Conservation (phyloP, 2,329 filamentous ascomycete genomes). For the Hypocrella siamensis region DNA sequence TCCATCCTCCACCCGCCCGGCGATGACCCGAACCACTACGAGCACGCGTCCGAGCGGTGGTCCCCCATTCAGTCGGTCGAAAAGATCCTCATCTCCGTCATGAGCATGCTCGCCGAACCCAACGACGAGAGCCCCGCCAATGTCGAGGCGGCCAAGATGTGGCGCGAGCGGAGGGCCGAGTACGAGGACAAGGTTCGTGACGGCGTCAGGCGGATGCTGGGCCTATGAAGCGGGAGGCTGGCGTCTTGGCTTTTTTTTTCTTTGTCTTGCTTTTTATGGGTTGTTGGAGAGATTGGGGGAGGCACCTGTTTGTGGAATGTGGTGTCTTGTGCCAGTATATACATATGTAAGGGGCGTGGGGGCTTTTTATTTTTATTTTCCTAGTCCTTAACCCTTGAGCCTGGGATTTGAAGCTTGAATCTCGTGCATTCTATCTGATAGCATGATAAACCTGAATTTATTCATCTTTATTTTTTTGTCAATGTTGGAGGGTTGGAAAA, state of each 20-base stretch:
- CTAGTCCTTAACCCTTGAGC: too few relatives aligned
- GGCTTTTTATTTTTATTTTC: too few relatives aligned
- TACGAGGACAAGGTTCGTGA: slow-evolving; percentile 79
- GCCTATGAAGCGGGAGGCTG: slow-evolving; percentile 36
- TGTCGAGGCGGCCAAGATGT: slow-evolving; percentile 92
- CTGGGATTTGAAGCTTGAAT: too few relatives aligned
- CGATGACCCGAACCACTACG: slow-evolving; percentile 97
- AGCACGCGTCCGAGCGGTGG: slow-evolving; percentile 90
- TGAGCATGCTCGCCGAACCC: slow-evolving; percentile 95
- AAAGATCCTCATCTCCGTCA: slow-evolving; percentile 91
- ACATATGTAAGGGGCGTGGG: too few relatives aligned
- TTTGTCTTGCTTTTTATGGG: neutral
- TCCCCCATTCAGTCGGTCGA: slow-evolving; percentile 93
- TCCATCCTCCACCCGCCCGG: slow-evolving; percentile 95
- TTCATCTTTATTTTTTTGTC: too few relatives aligned
- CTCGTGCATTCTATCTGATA: too few relatives aligned
- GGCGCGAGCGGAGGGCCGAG: slow-evolving; percentile 67
- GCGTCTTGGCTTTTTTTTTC: neutral
- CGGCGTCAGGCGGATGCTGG: slow-evolving; percentile 65
- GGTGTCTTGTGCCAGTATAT: neutral
- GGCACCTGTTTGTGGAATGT: neutral
- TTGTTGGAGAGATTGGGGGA: neutral
- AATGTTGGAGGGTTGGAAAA: neutral
- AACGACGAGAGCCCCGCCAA: slow-evolving; percentile 96
- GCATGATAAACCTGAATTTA: neutral